Evolutionary conservation across 495 filamentous ascomycete species (phyloP).

Genomic region (Bryoglossum gracile): DNA sequence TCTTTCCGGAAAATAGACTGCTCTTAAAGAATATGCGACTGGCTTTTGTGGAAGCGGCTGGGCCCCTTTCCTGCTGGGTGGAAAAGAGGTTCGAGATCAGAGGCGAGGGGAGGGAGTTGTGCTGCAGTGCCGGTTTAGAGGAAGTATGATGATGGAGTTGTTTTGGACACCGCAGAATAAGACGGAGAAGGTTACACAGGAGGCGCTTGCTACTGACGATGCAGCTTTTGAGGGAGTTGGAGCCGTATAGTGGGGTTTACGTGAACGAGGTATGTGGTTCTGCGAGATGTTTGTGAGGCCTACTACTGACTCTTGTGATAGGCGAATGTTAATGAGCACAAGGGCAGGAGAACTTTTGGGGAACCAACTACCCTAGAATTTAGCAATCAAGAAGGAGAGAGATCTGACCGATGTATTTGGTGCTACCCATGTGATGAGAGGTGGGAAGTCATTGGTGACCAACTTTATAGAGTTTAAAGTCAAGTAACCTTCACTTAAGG

Average conservation of each 20-base stretch:
- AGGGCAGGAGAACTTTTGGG: conserved; percentile 44
- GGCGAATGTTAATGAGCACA: conserved; percentile 39
- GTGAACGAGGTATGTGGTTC: conserved; percentile 30
- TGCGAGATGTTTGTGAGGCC: conserved; percentile 25
- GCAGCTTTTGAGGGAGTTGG: conserved; percentile 15
- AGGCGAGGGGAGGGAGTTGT: background rate
- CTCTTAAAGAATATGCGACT: conserved; percentile 24
- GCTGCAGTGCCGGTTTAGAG: background rate
- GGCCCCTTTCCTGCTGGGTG: conserved; percentile 36
- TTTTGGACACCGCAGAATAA: conserved; percentile 13
- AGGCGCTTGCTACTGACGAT: background rate
- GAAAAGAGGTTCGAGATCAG: conserved; percentile 27
- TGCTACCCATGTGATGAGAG: conserved; percentile 51
- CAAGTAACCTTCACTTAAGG: no score
- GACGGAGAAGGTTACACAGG: background rate
- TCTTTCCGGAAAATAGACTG: conserved; percentile 25
- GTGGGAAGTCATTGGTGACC: conserved; percentile 39
- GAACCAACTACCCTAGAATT: conserved; percentile 39
- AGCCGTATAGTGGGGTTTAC: conserved; percentile 17
- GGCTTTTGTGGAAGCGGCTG: conserved; percentile 5
- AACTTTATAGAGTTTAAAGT: conserved; percentile 23
- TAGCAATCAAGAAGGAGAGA: conserved; percentile 42
- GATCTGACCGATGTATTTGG: conserved; percentile 53
- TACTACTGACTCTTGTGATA: conserved; percentile 12
- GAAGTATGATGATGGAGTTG: background rate